These are phyloP conservation scores for Agarophyton chilense DNA, from an alignment of 23 red algal genomes.

Conservation along the genomic window DNA sequence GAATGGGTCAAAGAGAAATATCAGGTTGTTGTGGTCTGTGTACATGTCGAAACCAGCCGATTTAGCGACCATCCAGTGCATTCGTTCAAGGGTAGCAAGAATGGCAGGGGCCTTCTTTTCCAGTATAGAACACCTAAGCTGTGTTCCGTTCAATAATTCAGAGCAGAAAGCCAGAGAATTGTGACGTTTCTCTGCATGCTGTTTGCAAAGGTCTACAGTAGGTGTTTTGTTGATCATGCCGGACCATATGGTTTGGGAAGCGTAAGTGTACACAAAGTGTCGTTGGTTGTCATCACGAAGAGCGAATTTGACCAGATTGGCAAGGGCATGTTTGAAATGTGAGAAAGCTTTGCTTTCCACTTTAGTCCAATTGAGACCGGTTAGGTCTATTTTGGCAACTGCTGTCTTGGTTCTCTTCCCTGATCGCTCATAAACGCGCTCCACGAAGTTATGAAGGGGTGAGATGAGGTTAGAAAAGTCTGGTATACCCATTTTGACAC, in stretches of 20 bases:
- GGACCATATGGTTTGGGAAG: background rate
- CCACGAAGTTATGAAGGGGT: background rate
- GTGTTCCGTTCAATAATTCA: background rate
- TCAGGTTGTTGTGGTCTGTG: conserved; percentile 25
- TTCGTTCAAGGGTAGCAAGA: background rate
- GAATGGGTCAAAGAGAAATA: conserved; percentile 8
- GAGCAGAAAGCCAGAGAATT: background rate
- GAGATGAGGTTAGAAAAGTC: too few relatives aligned
- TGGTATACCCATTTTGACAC: background rate
- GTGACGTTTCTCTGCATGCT: background rate
- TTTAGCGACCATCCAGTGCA: background rate
- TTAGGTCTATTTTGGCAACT: background rate
- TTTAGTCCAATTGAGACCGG: background rate
- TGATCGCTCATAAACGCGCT: background rate
- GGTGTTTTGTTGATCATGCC: conserved; percentile 11
- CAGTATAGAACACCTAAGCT: background rate
- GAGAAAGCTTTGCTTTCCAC: background rate
- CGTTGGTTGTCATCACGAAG: background rate
- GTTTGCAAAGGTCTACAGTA: background rate
- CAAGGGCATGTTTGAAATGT: background rate
- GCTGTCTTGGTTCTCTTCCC: background rate
- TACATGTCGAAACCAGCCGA: background rate
- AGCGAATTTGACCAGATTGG: background rate
- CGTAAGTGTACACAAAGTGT: background rate
- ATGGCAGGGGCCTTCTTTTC: conserved; percentile 1